phyloP scores from a whole-genome alignment of 176 grass and related monocot genomes.

The Elaeis guineensis region DNA sequence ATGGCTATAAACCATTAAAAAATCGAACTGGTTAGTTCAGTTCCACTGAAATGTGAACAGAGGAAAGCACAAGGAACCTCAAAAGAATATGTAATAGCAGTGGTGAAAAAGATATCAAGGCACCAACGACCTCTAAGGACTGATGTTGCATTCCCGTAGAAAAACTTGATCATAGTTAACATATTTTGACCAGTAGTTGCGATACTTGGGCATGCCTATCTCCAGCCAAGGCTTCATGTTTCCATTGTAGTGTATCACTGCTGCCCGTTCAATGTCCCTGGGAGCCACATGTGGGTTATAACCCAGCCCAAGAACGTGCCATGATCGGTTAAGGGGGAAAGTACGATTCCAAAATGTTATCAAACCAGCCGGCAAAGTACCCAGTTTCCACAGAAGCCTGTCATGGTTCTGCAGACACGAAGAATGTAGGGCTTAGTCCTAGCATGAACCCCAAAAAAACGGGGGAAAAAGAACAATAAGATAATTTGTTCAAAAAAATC shows the following conservation, averaged over 20 bases:
- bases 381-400: slow-evolving; percentile 4
- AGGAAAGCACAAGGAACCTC: too few species aligned
- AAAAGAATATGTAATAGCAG: neutral
- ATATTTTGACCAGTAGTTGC: slow-evolving; percentile 10
- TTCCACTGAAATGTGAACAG: too few species aligned
- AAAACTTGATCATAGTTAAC: slow-evolving; percentile 1
- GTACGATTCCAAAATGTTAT: slow-evolving; percentile 10
- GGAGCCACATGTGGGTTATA: neutral
- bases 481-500: too few species aligned
- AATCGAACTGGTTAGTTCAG: too few species aligned
- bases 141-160: slow-evolving; percentile 4
- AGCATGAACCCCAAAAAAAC: too few species aligned
- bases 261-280: slow-evolving; percentile 1
- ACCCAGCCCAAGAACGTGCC: slow-evolving; percentile 10
- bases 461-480: too few species aligned
- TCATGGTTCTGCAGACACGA: slow-evolving; percentile 7
- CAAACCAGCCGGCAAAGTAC: slow-evolving; percentile 7
- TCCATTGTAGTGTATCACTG: slow-evolving; percentile 12
- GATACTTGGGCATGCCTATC: slow-evolving; percentile 1
- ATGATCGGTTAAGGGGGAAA: slow-evolving; percentile 1
- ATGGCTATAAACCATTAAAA: too few species aligned
- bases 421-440: too few species aligned
- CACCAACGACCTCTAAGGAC: neutral
- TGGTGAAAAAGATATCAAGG: neutral
- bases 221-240: slow-evolving; percentile 15